These are phyloP conservation scores for Phytophthora palmivora DNA, from an alignment of 352 stramenopile genomes.

Conservation along the genomic window DNA sequence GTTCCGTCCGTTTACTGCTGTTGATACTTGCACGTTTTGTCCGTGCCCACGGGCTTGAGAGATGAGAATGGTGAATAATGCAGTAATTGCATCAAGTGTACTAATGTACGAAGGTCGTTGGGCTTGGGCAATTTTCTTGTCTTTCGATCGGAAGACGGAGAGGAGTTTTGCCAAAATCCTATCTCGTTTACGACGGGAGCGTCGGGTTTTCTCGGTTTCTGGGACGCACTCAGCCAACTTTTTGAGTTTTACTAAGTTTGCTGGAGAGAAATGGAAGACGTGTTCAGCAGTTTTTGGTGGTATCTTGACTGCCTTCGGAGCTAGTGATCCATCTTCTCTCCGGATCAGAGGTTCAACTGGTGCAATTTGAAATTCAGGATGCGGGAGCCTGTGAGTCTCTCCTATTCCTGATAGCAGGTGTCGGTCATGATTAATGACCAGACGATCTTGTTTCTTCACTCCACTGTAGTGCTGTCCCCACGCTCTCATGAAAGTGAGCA, in stretches of 20 bases:
- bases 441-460: slow-evolving; percentile 23
- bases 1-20: slow-evolving; percentile 51
- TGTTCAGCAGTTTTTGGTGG: slow-evolving; percentile 40
- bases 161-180: slow-evolving; percentile 6
- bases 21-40: slow-evolving; percentile 49
- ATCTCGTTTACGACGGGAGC: neutral
- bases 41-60: slow-evolving; percentile 53
- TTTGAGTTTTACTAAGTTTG: slow-evolving; percentile 41
- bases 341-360: slow-evolving; percentile 25
- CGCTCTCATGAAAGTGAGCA: slow-evolving; percentile 62
- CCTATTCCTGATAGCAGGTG: slow-evolving; percentile 37
- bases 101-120: slow-evolving; percentile 44
- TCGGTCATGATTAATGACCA: slow-evolving; percentile 49
- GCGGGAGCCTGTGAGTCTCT: slow-evolving; percentile 18
- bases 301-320: slow-evolving; percentile 15
- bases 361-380: slow-evolving; percentile 50
- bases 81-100: slow-evolving; percentile 58
- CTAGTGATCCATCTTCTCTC: slow-evolving; percentile 28
- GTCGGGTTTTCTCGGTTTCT: slow-evolving; percentile 3
- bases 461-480: slow-evolving; percentile 60
- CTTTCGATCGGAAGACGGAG: slow-evolving; percentile 13
- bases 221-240: neutral
- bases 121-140: slow-evolving; percentile 24
- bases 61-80: slow-evolving; percentile 58
- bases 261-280: slow-evolving; percentile 51